These are phyloP conservation scores for Hericium rajendrae DNA, from an alignment of 768 basidiomycete species.

Conservation along the genomic window DNA sequence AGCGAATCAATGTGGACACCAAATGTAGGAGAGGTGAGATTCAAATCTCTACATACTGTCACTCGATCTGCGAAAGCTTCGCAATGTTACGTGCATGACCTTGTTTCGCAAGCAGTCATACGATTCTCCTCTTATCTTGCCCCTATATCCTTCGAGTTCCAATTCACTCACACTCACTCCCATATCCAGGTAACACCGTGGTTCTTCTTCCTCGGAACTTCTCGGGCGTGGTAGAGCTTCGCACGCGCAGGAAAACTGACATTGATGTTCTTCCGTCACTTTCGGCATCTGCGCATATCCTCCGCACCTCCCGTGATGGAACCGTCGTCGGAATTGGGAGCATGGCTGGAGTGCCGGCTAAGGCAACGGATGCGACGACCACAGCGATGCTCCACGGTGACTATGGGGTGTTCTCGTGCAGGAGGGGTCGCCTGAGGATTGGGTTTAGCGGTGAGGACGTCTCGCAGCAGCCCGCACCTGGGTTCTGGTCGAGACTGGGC, in stretches of 20 bases:
- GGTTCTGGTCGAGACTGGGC: background rate
- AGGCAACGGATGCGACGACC: background rate
- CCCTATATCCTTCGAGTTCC: background rate
- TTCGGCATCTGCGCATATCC: constrained; percentile 4
- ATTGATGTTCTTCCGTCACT: constrained; percentile 7
- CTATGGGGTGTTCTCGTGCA: constrained; percentile 5
- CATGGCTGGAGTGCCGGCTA: background rate
- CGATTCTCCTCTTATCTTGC: background rate
- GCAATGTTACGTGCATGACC: background rate
- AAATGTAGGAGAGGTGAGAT: background rate
- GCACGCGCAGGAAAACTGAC: background rate
- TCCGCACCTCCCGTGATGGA: constrained; percentile 1
- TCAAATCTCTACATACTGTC: background rate
- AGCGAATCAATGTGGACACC: background rate
- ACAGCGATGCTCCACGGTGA: background rate
- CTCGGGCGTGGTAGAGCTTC: constrained; percentile 10
- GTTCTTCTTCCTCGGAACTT: constrained; percentile 12
- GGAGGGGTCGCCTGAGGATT: constrained; percentile 7
- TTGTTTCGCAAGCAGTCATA: constrained; percentile 1
- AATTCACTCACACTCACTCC: background rate
- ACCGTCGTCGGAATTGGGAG: constrained; percentile 6
- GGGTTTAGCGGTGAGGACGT: constrained; percentile 13
- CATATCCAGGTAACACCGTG: constrained; percentile 2
- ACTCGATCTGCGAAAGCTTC: background rate
- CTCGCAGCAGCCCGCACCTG: background rate